Evolutionary conservation across 208 protist species (phyloP).

Genomic region (Leishmania arabica): DNA sequence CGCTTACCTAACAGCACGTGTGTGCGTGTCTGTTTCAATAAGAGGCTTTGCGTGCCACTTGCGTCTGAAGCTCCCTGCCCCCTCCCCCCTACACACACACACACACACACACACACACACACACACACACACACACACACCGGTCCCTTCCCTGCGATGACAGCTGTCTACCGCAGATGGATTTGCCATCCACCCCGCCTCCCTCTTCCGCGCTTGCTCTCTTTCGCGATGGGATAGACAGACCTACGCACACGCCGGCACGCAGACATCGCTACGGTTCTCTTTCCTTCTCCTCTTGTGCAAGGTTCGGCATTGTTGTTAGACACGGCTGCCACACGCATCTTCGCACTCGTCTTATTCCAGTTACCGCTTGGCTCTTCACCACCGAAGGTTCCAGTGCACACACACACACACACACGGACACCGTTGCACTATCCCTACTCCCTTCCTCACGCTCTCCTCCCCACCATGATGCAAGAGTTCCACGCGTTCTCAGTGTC

Average conservation of each 20-base stretch:
- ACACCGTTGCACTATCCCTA: background rate
- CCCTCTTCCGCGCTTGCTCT: background rate
- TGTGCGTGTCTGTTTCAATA: background rate
- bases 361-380: background rate
- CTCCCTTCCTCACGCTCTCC: background rate
- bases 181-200: background rate
- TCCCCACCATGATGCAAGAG: constrained; percentile 52
- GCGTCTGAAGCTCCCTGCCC: background rate
- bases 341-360: background rate
- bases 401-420: background rate
- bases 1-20: background rate
- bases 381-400: background rate
- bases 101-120: too few species aligned
- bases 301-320: too few species aligned
- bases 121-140: background rate
- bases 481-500: constrained; percentile 83
- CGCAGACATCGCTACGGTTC: background rate
- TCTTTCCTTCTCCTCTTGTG: background rate
- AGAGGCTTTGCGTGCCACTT: background rate
- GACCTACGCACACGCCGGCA: background rate
- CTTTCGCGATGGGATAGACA: background rate
- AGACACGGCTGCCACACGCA: too few species aligned
- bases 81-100: background rate
- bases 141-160: background rate
- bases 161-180: background rate